Conservation (phyloP, 164 flowering plant species). For the Aristolochia fimbriata region DNA sequence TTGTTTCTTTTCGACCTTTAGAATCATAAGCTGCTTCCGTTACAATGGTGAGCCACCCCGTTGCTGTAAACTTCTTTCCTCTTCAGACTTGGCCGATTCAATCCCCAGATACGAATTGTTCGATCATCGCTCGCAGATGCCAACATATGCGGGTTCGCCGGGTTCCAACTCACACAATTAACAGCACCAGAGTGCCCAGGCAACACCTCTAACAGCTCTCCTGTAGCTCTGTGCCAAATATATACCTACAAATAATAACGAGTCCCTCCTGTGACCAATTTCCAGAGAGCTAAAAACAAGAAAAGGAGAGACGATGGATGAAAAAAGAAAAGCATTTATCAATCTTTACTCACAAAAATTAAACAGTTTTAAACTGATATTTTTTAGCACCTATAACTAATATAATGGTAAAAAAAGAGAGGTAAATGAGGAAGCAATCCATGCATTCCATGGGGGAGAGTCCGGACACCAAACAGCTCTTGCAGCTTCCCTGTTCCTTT, state of each 20-base stretch:
- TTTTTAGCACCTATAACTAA: too few relatives aligned
- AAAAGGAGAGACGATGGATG: neutral
- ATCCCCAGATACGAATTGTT: constrained; percentile 15
- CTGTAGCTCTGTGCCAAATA: constrained; percentile 14
- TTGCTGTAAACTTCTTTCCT: constrained; percentile 8
- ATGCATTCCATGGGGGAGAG: too few relatives aligned
- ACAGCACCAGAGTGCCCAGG: constrained; percentile 18
- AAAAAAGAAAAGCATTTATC: neutral
- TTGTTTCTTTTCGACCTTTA: neutral
- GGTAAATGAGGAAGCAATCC: too few relatives aligned
- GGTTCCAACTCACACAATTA: constrained; percentile 19
- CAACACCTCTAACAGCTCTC: constrained; percentile 11
- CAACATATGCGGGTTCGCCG: constrained; percentile 13
- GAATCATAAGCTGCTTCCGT: constrained; percentile 7
- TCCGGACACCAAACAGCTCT: too few relatives aligned
- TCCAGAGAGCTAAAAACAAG: neutral
- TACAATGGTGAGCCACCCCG: constrained; percentile 10
- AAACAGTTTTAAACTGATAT: neutral
- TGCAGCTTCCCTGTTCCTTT: too few relatives aligned
- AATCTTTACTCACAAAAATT: neutral
- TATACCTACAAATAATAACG: constrained; percentile 10
- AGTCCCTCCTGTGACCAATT: too few relatives aligned
- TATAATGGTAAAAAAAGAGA: too few relatives aligned
- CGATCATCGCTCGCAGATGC: constrained; percentile 19
- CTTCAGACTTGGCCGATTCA: constrained; percentile 7